phyloP scores from a whole-genome alignment of 2,329 filamentous ascomycete species.

The Colletotrichum nymphaeae region DNA sequence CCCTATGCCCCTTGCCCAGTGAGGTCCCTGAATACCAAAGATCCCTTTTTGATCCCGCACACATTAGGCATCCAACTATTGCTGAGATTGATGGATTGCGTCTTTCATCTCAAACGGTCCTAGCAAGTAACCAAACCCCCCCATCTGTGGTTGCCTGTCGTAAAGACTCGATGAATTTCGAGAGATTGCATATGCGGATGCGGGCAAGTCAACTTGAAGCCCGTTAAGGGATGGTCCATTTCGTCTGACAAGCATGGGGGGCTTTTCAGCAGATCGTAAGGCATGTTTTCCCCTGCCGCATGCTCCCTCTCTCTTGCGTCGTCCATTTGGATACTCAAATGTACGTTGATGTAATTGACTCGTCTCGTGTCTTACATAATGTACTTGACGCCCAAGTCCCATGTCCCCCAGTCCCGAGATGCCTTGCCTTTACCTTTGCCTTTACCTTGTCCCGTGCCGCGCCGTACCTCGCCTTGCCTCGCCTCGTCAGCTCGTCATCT shows the following conservation, averaged over 20 bases:
- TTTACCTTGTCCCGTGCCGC: not conserved
- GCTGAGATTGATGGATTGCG: not conserved
- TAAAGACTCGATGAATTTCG: not conserved
- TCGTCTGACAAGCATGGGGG: not conserved
- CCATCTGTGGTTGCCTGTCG: not conserved
- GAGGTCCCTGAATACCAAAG: not conserved
- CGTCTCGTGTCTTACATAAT: not conserved
- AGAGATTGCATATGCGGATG: conserved; percentile 2
- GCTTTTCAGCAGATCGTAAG: not conserved
- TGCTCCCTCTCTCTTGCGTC: not conserved
- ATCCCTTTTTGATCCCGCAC: not conserved
- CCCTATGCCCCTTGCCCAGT: not conserved
- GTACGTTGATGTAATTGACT: not conserved
- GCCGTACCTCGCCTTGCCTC: not conserved
- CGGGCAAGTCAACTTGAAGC: not conserved
- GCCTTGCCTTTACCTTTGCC: not conserved
- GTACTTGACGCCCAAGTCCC: too few relatives aligned
- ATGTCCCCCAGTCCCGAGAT: not conserved
- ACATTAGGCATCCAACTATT: not conserved
- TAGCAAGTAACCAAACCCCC: not conserved
- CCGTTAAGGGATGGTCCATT: not conserved
- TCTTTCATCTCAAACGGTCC: not conserved
- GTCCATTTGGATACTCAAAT: not conserved
- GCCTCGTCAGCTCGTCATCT: not conserved
- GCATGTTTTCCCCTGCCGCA: not conserved